A percentile compares a stretch with the other conserved stretches of the same genome.
Evolutionary conservation across 202 grass and related monocot species (phyloP).

Genomic region (Alloteropsis angusta): DNA sequence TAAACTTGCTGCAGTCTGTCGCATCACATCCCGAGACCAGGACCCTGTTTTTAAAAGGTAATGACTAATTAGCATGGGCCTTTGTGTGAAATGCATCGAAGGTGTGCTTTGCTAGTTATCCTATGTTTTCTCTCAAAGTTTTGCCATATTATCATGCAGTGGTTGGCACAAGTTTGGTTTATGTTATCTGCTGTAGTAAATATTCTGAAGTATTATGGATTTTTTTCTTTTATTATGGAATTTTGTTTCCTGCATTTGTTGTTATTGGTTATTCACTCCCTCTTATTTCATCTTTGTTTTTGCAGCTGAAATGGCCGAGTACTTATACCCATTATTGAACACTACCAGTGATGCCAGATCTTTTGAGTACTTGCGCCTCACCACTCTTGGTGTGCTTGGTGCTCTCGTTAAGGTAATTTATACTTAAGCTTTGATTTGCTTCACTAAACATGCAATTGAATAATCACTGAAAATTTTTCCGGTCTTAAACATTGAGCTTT

Average conservation of each 20-base stretch:
- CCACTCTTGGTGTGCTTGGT: slow-evolving; percentile 68
- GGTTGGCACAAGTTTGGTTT: background rate
- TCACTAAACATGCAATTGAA: background rate
- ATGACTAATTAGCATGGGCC: slow-evolving; percentile 21
- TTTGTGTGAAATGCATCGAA: background rate
- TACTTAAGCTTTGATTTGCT: background rate
- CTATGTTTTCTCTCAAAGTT: background rate
- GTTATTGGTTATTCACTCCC: background rate
- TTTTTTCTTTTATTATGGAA: slow-evolving; percentile 5
- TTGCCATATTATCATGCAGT: background rate
- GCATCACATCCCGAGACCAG: slow-evolving; percentile 77
- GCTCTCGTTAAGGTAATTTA: slow-evolving; percentile 82
- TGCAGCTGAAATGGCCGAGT: slow-evolving; percentile 54
- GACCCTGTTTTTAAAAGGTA: slow-evolving; percentile 69
- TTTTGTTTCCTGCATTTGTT: background rate
- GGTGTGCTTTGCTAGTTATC: slow-evolving; percentile 13
- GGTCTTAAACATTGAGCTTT: no score
- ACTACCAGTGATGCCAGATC: slow-evolving; percentile 38
- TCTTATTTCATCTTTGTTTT: slow-evolving; percentile 11
- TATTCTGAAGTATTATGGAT: background rate
- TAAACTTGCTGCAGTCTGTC: slow-evolving; percentile 46
- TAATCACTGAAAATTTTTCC: background rate
- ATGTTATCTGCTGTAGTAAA: background rate
- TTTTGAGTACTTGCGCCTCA: slow-evolving; percentile 71
- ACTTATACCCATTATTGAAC: slow-evolving; percentile 61